phyloP scores from a whole-genome alignment of 495 filamentous ascomycete species.

The Tuber melanosporum region DNA sequence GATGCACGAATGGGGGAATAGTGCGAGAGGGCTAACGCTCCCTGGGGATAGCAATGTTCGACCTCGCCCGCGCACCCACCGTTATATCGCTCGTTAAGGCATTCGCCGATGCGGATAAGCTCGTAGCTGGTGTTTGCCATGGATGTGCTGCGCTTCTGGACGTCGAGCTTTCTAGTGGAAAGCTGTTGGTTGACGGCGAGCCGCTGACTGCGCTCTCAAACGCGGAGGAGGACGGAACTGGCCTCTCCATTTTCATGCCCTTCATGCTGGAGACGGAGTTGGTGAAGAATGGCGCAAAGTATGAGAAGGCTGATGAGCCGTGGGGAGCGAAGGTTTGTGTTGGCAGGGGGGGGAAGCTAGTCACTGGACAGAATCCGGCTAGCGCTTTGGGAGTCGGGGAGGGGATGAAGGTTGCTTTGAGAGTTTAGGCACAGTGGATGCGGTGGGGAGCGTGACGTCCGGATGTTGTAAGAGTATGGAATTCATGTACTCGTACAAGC shows the following conservation, averaged over 20 bases:
- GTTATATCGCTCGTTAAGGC: constrained; percentile 55
- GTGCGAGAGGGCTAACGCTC: neutral
- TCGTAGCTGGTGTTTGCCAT: constrained; percentile 64
- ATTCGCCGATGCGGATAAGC: constrained; percentile 57
- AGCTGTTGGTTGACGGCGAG: constrained; percentile 51
- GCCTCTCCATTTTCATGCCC: constrained; percentile 52
- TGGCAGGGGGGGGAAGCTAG: constrained; percentile 53
- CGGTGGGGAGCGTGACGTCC: neutral
- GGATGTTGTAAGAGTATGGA: neutral
- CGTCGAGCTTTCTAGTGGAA: constrained; percentile 50
- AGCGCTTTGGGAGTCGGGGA: constrained; percentile 57
- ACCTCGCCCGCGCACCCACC: constrained; percentile 50
- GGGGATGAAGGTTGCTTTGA: constrained; percentile 32
- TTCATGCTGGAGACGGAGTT: constrained; percentile 60
- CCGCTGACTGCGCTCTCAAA: constrained; percentile 64
- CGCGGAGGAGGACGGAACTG: constrained; percentile 55
- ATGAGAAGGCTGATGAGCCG: constrained; percentile 53
- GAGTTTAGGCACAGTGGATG: constrained; percentile 7
- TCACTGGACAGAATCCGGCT: constrained; percentile 71
- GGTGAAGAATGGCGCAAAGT: constrained; percentile 49
- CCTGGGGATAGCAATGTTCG: constrained; percentile 58
- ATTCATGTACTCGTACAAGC: neutral
- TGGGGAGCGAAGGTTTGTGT: constrained; percentile 59
- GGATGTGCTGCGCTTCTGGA: constrained; percentile 58
- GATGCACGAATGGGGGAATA: neutral